Evolutionary conservation across 257 asterid genomes (phyloP), one percentile per base, ranked within the genome.

Genomic region (Nicotiana attenuata): DNA sequence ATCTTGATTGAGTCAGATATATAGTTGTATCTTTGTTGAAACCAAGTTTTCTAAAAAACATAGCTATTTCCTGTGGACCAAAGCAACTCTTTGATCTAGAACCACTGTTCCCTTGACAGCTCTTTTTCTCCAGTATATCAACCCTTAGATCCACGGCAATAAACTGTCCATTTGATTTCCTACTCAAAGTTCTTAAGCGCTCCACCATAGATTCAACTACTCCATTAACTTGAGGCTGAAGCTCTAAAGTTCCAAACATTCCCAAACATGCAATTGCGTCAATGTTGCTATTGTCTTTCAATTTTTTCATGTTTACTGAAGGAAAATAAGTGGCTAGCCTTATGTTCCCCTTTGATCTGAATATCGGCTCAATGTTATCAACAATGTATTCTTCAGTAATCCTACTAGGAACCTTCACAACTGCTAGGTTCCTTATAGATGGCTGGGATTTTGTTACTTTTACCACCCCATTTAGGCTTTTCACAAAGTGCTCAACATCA

Each of bases 271-370:
- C 93, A 84, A 90, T 81, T 20, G 97, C 89, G 82, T 93, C 91
- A 22, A 91, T 77, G 65, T 85, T 91, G 82, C 86, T 90, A 55
- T 66, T 86, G 87, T 88, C 94, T 83, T 87, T 88, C 0, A 81
- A 88, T 81, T 90, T 94, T 86, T 94, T 96, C 99, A 94, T 94
- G 91, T 94, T 94, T 84, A 92, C 93, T 2, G 96, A 94, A 47
- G 98, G 97, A 87, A 96, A 96, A 88, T 92, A 92, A 24, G 98
- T 90, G 13, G 89, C 97, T 15, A 96, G 91, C 87, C 98, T 89
- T 76, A 94, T 71, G 90, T 90, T 94, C 64, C 97, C 94, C 88
- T 94, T 96, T 52, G 88, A 45, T 83, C 90, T 92, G 87, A 94
- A 96, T 66, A 88, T 71, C 20, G 98, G 91, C 85, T 90, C 93